Evolutionary conservation across 345 rosid genomes (phyloP).

Genomic region (Aurinia saxatilis): DNA sequence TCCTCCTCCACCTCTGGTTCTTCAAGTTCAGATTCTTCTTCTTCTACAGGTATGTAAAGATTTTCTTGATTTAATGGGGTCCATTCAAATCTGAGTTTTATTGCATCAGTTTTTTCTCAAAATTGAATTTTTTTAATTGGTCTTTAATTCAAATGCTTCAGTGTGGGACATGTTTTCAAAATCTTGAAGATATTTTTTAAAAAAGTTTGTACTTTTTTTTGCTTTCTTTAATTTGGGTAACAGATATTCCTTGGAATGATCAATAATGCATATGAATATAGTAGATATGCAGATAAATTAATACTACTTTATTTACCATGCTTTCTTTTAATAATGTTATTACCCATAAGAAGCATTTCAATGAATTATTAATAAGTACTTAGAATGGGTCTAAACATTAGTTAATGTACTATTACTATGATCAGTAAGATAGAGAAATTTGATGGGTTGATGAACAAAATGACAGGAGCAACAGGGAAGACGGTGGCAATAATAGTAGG

Average conservation of each 20-base stretch:
- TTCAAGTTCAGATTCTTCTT: constrained; percentile 22
- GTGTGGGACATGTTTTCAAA: constrained; percentile 4
- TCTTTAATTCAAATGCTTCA: constrained; percentile 2
- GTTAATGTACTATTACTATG: too few species aligned
- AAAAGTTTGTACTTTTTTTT: neutral
- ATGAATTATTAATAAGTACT: too few species aligned
- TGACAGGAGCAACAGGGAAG: constrained; percentile 70
- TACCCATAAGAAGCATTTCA: too few species aligned
- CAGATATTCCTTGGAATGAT: constrained; percentile 23
- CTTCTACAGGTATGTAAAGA: constrained; percentile 31
- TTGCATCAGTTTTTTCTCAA: neutral
- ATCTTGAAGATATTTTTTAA: neutral
- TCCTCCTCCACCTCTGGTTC: constrained; percentile 44
- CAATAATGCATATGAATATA: neutral
- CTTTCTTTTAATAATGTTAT: neutral
- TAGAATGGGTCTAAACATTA: too few species aligned
- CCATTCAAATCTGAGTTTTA: neutral
- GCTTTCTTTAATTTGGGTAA: neutral
- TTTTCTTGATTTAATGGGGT: constrained; percentile 6
- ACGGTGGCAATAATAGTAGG: constrained; percentile 97
- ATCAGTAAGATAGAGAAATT: too few species aligned
- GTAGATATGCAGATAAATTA: neutral
- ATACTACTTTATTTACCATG: neutral
- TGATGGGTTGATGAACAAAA: constrained; percentile 11
- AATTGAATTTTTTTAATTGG: neutral